Conservation (phyloP, 2,329 filamentous ascomycete species). For the Escovopsis weberi region DNA sequence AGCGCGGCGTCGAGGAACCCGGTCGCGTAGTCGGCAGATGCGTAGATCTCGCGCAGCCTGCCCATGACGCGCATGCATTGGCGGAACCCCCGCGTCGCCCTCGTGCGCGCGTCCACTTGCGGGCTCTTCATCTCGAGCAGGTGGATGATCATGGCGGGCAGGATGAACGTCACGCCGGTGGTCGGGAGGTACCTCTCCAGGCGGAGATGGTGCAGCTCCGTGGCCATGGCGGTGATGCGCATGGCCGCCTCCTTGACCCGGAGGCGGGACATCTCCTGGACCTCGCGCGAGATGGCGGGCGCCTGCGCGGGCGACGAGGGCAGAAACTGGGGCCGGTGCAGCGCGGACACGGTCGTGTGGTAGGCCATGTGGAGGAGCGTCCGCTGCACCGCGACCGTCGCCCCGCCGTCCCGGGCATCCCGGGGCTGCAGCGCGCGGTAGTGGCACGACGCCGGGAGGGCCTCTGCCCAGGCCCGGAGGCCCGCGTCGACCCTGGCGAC, state of each 20-base stretch:
- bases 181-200: slow-evolving; percentile 74
- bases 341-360: slow-evolving; percentile 76
- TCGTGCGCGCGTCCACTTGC: slow-evolving; percentile 53
- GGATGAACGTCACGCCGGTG: slow-evolving; percentile 77
- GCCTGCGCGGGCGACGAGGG: slow-evolving; percentile 49
- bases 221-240: slow-evolving; percentile 73
- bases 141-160: slow-evolving; percentile 89
- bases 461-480: slow-evolving; percentile 61
- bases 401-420: slow-evolving; percentile 45
- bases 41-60: slow-evolving; percentile 75
- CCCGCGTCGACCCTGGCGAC: slow-evolving; percentile 68
- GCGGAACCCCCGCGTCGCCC: slow-evolving; percentile 67
- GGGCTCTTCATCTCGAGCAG: slow-evolving; percentile 83
- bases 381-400: slow-evolving; percentile 54
- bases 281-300: slow-evolving; percentile 44
- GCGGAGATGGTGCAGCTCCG: slow-evolving; percentile 56
- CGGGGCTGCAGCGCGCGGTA: slow-evolving; percentile 43
- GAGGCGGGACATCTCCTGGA: slow-evolving; percentile 69
- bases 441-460: slow-evolving; percentile 55
- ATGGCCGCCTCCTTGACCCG: slow-evolving; percentile 73
- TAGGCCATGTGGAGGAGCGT: slow-evolving; percentile 90
- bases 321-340: slow-evolving; percentile 83
- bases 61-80: slow-evolving; percentile 89
- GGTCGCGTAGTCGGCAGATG: slow-evolving; percentile 90
- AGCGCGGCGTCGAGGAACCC: slow-evolving; percentile 88